Evolutionary conservation across 495 filamentous ascomycete species (phyloP).

Genomic region (Trypethelium eluteriae): DNA sequence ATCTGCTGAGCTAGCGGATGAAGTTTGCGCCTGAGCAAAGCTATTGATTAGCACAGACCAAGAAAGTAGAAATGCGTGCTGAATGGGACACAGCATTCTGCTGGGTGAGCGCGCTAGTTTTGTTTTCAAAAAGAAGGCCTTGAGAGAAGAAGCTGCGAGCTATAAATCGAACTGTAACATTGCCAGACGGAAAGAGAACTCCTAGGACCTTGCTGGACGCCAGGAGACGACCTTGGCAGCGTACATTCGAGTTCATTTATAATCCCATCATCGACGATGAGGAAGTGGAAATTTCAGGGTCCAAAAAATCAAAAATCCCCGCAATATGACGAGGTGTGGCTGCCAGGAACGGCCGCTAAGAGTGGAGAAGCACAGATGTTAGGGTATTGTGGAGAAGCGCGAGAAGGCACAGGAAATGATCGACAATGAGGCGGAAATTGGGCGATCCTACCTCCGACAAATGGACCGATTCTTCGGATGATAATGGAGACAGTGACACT

Average conservation of each 20-base stretch:
- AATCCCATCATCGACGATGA: background rate
- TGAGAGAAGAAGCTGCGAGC: background rate
- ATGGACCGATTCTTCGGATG: background rate
- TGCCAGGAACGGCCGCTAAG: background rate
- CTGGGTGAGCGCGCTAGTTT: background rate
- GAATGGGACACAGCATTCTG: slow-evolving; percentile 9
- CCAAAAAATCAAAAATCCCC: background rate
- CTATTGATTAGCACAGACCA: slow-evolving; percentile 13
- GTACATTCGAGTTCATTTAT: background rate
- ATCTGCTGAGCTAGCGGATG: slow-evolving; percentile 8
- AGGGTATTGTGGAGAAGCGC: background rate
- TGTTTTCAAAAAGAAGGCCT: background rate
- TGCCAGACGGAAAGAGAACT: background rate
- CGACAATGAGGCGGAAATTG: background rate
- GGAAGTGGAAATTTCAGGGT: background rate
- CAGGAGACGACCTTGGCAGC: background rate
- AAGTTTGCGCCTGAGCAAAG: slow-evolving; percentile 11
- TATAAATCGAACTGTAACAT: background rate
- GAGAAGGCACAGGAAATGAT: background rate
- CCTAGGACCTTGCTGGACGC: background rate
- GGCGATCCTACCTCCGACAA: background rate
- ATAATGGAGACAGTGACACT: background rate
- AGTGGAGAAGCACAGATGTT: background rate
- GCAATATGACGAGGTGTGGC: background rate
- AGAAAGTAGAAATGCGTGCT: slow-evolving; percentile 4